phyloP scores from a whole-genome alignment of 2,329 filamentous ascomycete genomes.

The Aotearoamyces nothofagi region DNA sequence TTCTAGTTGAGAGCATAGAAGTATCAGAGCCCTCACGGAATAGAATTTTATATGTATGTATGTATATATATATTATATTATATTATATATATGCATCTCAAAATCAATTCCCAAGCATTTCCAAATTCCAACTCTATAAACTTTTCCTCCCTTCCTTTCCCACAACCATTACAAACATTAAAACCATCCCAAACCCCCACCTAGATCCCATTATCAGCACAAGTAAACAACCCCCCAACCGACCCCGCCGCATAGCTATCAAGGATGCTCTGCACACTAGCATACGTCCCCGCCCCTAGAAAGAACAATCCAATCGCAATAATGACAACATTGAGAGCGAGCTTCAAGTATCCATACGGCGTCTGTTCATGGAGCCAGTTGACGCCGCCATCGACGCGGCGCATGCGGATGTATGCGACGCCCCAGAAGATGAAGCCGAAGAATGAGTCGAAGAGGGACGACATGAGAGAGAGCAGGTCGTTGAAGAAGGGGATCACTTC shows the following conservation, averaged over 20 bases:
- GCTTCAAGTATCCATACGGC: conserved; percentile 30
- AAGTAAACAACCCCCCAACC: conserved; percentile 63
- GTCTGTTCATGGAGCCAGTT: conserved; percentile 19
- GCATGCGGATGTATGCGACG: conserved; percentile 65
- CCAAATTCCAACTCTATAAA: too few relatives aligned
- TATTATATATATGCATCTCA: too few relatives aligned
- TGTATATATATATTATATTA: too few relatives aligned
- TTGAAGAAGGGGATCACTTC: conserved; percentile 91
- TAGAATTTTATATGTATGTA: too few relatives aligned
- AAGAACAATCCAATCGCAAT: conserved; percentile 69
- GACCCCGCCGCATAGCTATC: conserved; percentile 49
- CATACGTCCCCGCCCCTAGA: conserved; percentile 69
- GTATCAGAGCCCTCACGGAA: too few relatives aligned
- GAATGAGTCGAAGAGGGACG: conserved; percentile 83
- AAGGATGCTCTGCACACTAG: conserved; percentile 58
- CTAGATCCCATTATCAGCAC: conserved; percentile 49
- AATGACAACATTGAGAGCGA: conserved; percentile 56
- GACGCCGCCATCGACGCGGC: conserved; percentile 43
- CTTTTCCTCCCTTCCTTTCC: too few relatives aligned
- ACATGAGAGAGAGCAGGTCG: conserved; percentile 55
- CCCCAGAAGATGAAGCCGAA: conserved; percentile 96
- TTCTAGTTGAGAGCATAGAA: too few relatives aligned
- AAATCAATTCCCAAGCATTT: too few relatives aligned
- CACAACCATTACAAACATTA: too few relatives aligned
- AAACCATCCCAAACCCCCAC: too few relatives aligned